These are phyloP conservation scores for Neofusicoccum sp. DNA, from an alignment of 2,329 filamentous ascomycete genomes.

Conservation along the genomic window DNA sequence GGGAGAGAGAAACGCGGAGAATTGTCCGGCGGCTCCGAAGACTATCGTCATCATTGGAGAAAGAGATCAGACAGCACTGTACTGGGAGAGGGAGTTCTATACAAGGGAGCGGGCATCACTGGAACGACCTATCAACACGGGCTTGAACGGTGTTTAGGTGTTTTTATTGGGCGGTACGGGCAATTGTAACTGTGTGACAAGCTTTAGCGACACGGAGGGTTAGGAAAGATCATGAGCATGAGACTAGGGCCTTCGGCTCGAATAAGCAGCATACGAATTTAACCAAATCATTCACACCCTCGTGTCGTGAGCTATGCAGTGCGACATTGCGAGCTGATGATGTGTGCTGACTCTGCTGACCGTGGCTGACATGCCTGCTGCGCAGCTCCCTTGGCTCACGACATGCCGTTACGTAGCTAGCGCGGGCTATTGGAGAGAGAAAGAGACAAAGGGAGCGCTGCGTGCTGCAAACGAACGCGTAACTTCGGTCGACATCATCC, in stretches of 20 bases:
- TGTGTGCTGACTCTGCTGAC: not conserved
- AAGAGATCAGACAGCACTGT: conserved; percentile 8
- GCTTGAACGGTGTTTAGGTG: conserved; percentile 7
- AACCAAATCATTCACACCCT: not conserved
- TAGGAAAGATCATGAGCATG: conserved; percentile 18
- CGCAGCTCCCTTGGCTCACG: not conserved
- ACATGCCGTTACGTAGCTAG: too few relatives aligned
- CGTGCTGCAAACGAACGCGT: conserved; percentile 1
- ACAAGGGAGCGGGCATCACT: conserved; percentile 14
- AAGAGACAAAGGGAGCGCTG: not conserved
- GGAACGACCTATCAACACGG: conserved; percentile 12
- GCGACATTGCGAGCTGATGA: conserved; percentile 3
- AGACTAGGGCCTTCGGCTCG: conserved; percentile 2
- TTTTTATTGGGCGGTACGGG: conserved; percentile 8
- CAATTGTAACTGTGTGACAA: conserved; percentile 19
- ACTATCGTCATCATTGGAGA: conserved; percentile 9
- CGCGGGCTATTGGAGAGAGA: not conserved
- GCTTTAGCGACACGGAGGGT: conserved; percentile 18
- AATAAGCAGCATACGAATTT: conserved; percentile 11
- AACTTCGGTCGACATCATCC: not conserved
- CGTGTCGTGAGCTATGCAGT: not conserved
- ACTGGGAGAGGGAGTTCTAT: conserved; percentile 13
- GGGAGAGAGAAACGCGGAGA: conserved; percentile 17
- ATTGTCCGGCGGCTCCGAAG: conserved; percentile 18
- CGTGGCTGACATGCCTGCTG: conserved; percentile 8